phyloP scores from a whole-genome alignment of 495 filamentous ascomycete species.

The Aspergillus homomorphus region DNA sequence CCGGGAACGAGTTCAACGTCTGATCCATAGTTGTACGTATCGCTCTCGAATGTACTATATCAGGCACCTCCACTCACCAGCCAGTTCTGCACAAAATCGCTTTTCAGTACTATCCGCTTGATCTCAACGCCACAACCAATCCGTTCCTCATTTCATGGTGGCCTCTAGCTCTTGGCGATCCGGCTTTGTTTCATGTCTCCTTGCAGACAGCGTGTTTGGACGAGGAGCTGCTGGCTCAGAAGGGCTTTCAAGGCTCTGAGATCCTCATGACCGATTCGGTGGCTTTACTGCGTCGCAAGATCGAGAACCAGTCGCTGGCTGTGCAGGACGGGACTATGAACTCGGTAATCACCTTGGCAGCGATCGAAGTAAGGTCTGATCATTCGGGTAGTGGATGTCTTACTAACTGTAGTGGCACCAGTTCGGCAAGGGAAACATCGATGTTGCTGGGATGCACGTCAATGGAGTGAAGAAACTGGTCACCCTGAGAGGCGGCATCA shows the following conservation, averaged over 20 bases:
- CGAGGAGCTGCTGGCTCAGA: slow-evolving; percentile 47
- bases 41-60: neutral
- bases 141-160: slow-evolving; percentile 55
- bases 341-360: slow-evolving; percentile 51
- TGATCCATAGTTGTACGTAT: slow-evolving; percentile 49
- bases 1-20: slow-evolving; percentile 41
- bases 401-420: slow-evolving; percentile 12
- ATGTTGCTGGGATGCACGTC: slow-evolving; percentile 46
- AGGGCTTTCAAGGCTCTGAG: slow-evolving; percentile 46
- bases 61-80: slow-evolving; percentile 14
- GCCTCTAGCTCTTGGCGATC: slow-evolving; percentile 49
- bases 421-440: slow-evolving; percentile 49
- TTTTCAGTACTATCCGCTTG: slow-evolving; percentile 54
- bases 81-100: slow-evolving; percentile 51
- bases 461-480: slow-evolving; percentile 48
- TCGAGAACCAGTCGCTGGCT: slow-evolving; percentile 40
- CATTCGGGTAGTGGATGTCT: neutral
- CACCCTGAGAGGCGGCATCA: slow-evolving; percentile 46
- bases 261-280: slow-evolving; percentile 53
- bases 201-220: slow-evolving; percentile 53
- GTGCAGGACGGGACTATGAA: slow-evolving; percentile 54
- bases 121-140: slow-evolving; percentile 45
- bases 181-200: slow-evolving; percentile 52
- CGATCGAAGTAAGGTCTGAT: slow-evolving; percentile 44
- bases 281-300: slow-evolving; percentile 41